Evolutionary conservation across 1,284 basidiomycete species (phyloP), one percentile per base, ranked within the genome.

Genomic region (Ustanciosporium gigantosporum): DNA sequence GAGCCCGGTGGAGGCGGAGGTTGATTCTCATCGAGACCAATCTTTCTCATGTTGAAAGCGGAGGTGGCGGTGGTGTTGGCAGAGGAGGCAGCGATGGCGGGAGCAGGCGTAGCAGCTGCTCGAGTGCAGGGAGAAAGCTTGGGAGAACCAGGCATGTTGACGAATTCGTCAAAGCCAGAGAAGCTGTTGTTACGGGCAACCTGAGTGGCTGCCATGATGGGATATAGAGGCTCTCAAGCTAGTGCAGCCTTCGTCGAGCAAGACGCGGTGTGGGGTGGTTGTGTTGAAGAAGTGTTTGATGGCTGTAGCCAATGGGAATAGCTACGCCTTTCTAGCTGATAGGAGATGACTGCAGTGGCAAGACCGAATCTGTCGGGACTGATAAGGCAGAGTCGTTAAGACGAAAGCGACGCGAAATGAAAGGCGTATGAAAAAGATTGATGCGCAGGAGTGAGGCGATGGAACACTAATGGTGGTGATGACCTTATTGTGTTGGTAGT

Each of bases 21-120:
- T 47, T 62, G 64, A n/a, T 50, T 64, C 47, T 61, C 46, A 38
- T 62, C 59, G 22, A 67, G 51, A n/a, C 55, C 59, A n/a, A 66
- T 52, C 38, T 56, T 66, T 36, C 53, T 45, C 50, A 64, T 64
- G 50, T 64, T 64, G 44, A 58, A 62, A 36, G 52, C 27, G 23
- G 52, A 38, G 13, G 36, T 9, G 9, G 36, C 29, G 5, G 36
- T 34, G 15, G 31, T 36, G 23, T 25, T 31, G 31, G 27, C 29
- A 4, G 49, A 35, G 8, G 41, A n/a, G 17, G 25, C 25, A 15
- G 15, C 7, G n/a, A 5, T 16, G 20, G 31, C 31, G 6, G 31
- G 11, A 3, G 42, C 23, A 6, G 31, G 16, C 16, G 22, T 13
- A 16, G 21, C 32, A 5, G 31, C 9, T 36, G 44, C 27, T 20